Evolutionary conservation across 2,329 filamentous ascomycete species (phyloP).

Genomic region (Colletotrichum trifolii): DNA sequence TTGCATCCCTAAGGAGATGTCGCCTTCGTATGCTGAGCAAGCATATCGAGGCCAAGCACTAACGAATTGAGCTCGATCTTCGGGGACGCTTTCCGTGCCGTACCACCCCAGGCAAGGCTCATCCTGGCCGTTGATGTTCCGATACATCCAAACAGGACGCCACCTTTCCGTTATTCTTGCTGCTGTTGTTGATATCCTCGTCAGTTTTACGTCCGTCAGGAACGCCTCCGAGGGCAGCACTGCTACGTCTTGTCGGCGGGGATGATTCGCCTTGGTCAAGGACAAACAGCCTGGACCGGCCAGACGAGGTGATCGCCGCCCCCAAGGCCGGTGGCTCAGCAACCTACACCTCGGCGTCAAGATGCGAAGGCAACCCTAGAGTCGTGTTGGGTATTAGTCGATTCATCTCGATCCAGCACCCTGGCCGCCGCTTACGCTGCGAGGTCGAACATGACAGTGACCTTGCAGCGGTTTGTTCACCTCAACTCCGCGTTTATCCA

Average conservation of each 20-base stretch:
- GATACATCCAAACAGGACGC: neutral
- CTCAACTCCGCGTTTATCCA: slow-evolving; percentile 17
- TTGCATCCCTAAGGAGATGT: neutral
- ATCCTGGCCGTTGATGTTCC: neutral
- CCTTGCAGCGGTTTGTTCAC: slow-evolving; percentile 25
- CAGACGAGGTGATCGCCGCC: slow-evolving; percentile 23
- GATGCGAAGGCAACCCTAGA: slow-evolving; percentile 25
- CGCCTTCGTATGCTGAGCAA: too few species aligned
- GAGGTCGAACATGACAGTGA: slow-evolving; percentile 7
- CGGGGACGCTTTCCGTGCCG: slow-evolving; percentile 13
- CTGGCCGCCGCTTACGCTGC: slow-evolving; percentile 19
- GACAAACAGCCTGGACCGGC: neutral
- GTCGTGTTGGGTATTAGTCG: slow-evolving; percentile 19
- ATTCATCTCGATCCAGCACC: slow-evolving; percentile 33
- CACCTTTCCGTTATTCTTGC: slow-evolving; percentile 4
- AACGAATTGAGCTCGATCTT: neutral
- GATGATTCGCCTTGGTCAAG: neutral
- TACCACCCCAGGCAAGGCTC: slow-evolving; percentile 14
- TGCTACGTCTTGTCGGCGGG: too few species aligned
- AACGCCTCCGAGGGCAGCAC: slow-evolving; percentile 21
- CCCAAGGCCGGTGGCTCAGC: slow-evolving; percentile 22
- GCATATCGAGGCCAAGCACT: too few species aligned
- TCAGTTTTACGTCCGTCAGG: slow-evolving; percentile 19
- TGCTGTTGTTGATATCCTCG: slow-evolving; percentile 15
- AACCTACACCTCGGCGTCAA: slow-evolving; percentile 15